Evolutionary conservation across 2,329 filamentous ascomycete genomes (phyloP), one percentile per base, ranked within the genome.

Genomic region (Thelonectria olida): DNA sequence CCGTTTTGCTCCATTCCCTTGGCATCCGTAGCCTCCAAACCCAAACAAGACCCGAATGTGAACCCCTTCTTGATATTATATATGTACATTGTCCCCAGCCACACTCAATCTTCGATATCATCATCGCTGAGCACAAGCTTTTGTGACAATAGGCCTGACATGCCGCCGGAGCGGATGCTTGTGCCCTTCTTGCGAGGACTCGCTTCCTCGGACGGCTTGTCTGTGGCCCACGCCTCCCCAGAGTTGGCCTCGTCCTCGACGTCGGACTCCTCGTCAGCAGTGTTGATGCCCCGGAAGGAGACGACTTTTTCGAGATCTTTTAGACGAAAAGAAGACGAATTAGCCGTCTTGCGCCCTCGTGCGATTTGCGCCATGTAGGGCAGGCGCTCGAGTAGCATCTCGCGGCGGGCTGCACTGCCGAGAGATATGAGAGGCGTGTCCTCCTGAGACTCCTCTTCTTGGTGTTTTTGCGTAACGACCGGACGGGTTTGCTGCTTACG

Each of bases 371-470:
- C 84, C 82, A 96, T 88, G 75, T 97, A 98, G 0, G 96, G 96
- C 1, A 99, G 83, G 8, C 93, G 88, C 66, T 98, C 92, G 22
- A 97, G 85, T 0, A 97, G 78, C 80, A 96, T 84, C 75, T 95
- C 92, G 41, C 84, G 84, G 34, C 89, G 88, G 4, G 90, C 88
- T 4, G 89, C 87, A 63, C 82, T 88, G 42, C 90, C 89, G 2
- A 90, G 82, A 1, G 87, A 86, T 15, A 89, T 79, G 1, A 85
- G 75, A 1, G 84, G 82, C 1, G 75, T 54, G 1, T 73, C 56
- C 0, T 72, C 59, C 15, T 70, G 54, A 42, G 62, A 54, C 22
- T 74, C 69, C 20, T 67, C 66, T 42, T 64, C 57, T 19, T 53
- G 36, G 13, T 63, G 55, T 12, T 67, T 71, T 7, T 41, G 5